phyloP scores from a whole-genome alignment of 371 early-diverging fungal genomes.

The Mortierella sp. region DNA sequence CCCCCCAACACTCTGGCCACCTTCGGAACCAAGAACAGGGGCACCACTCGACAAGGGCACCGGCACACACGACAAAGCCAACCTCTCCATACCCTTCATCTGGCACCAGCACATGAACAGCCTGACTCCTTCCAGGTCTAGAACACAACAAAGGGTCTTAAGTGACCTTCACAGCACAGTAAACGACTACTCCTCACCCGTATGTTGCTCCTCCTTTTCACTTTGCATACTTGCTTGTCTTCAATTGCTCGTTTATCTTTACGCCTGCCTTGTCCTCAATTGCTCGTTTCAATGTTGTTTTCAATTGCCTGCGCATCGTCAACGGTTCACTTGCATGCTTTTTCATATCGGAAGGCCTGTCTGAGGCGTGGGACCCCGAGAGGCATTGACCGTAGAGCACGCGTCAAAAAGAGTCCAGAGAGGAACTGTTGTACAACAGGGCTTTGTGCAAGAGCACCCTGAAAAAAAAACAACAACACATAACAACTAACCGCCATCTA shows the following conservation, averaged over 20 bases:
- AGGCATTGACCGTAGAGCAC: not conserved
- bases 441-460: not conserved
- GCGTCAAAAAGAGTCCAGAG: not conserved
- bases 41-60: not conserved
- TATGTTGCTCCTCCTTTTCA: not conserved
- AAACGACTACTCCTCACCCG: conserved; percentile 10
- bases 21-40: not conserved
- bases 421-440: not conserved
- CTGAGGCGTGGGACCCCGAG: not conserved
- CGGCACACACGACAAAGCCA: not conserved
- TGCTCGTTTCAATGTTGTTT: not conserved
- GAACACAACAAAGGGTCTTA: conserved; percentile 7
- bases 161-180: not conserved
- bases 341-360: not conserved
- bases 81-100: not conserved
- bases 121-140: not conserved
- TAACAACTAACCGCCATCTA: not conserved
- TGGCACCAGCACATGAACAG: not conserved
- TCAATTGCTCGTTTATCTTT: not conserved
- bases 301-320: not conserved
- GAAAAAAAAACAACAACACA: not conserved
- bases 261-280: not conserved
- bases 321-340: not conserved
- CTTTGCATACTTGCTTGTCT: too few relatives aligned
- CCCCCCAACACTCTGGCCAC: not conserved